Base-by-base conservation (phyloP, 2,329 filamentous ascomycete species). In the Scedosporium apiospermum region DNA sequence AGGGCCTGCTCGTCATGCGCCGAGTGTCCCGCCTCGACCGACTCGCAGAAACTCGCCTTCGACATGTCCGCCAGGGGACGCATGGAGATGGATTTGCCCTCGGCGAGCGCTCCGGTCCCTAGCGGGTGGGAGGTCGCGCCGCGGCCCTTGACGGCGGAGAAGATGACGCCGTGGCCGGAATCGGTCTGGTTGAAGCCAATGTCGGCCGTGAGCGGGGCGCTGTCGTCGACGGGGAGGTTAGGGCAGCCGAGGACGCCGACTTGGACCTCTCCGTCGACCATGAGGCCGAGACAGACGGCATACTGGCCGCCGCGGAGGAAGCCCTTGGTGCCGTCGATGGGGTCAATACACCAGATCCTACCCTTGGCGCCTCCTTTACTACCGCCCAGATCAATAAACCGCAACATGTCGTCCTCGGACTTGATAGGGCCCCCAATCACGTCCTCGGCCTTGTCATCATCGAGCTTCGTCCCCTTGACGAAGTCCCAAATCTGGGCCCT, bases 301-400 rank as follows among this genome's bases (percentile, higher is more conserved):
- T 99, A 99, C 78, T 99, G 95, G 46, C 93, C 96, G 61, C 95
- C 95, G 65, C 96, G 86, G 65, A 99, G 80, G 79, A 99, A 99
- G 34, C 95, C 96, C 78, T 97, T 96, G 62, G 95, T 99, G 67
- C 95, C 95, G 75, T 99, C 95, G 66, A 99, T 97, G 64, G 95
- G 95, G 75, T 99, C 95, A 63, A 99, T 87, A 49, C 93, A 90
- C 95, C 95, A 99, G 74, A 98, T 91, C 67, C 95, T 83, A 65
- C 91, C 92, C 67, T 79, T 82, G 65, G 77, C 74, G 30, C 91
- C 91, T 64, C 91, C 91, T 63, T 83, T 76, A 75, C 87, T 90
- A 72, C 83, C 84, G 51, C 88, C 88, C 65, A 76, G 75, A 76
- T 90, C 88, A 67, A 91, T 86, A 46, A 87, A 76, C 66, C 84